Percentiles rank a stretch among this genome's conserved stretches.
Evolutionary conservation across 345 rosid species (phyloP).

Genomic region (Populus tremula): DNA sequence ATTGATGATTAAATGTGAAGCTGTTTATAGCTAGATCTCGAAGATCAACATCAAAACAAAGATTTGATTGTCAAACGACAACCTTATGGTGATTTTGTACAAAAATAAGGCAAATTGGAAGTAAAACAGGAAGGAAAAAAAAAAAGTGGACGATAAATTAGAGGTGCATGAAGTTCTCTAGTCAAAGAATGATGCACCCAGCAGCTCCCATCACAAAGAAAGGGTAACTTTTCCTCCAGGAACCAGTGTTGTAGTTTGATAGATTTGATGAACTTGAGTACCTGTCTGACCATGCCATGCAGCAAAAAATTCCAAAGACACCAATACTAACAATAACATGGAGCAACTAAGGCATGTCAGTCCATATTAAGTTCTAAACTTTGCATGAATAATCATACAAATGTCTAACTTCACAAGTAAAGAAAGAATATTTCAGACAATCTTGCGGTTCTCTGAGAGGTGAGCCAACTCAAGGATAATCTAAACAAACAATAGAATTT

Average conservation of each 20-base stretch:
- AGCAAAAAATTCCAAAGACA: conserved; percentile 76
- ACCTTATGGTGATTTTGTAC: neutral
- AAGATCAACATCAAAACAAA: too few species aligned
- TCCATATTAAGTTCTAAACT: neutral
- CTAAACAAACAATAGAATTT: neutral
- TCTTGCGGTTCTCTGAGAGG: neutral
- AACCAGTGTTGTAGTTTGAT: conserved; percentile 48
- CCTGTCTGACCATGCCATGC: conserved; percentile 95
- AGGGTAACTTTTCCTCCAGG: conserved; percentile 78
- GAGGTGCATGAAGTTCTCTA: conserved; percentile 19
- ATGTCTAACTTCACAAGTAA: too few species aligned
- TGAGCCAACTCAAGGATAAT: neutral
- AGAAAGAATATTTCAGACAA: too few species aligned
- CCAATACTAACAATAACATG: conserved; percentile 44
- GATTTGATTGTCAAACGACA: neutral
- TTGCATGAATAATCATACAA: neutral
- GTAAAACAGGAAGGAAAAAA: neutral
- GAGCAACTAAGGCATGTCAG: neutral
- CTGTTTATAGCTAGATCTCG: too few species aligned
- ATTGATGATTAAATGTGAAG: too few species aligned
- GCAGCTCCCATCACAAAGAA: conserved; percentile 56
- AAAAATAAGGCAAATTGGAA: neutral
- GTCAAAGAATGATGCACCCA: conserved; percentile 53
- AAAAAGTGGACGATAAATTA: neutral
- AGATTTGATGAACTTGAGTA: conserved; percentile 40